phyloP scores from a whole-genome alignment of 2,329 filamentous ascomycete genomes.

The Xylaria sp. region DNA sequence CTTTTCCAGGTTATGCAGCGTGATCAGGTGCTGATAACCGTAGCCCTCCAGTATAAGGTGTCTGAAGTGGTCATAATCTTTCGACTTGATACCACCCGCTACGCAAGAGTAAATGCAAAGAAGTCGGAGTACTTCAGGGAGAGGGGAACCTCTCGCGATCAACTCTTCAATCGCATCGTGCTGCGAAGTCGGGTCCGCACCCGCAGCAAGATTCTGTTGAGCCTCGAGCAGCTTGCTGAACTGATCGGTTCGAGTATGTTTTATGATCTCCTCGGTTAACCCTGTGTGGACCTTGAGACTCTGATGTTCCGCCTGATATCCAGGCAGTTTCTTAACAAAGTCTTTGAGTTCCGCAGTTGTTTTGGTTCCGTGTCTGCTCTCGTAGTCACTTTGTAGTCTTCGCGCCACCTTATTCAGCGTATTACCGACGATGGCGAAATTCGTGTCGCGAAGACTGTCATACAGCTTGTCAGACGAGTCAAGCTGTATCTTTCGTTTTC shows the following conservation, averaged over 20 bases:
- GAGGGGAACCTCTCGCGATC: conserved; percentile 78
- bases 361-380: conserved; percentile 78
- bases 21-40: conserved; percentile 89
- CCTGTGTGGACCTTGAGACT: conserved; percentile 89
- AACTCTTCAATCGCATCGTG: conserved; percentile 90
- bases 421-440: conserved; percentile 90
- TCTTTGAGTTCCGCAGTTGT: conserved; percentile 87
- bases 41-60: conserved; percentile 86
- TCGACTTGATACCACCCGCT: conserved; percentile 78
- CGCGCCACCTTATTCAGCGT: conserved; percentile 86
- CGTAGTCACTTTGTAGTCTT: conserved; percentile 78
- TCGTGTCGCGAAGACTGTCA: conserved; percentile 79
- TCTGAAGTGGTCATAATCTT: conserved; percentile 86
- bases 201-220: conserved; percentile 90
- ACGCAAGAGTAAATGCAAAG: conserved; percentile 90
- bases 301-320: conserved; percentile 88
- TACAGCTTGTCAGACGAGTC: conserved; percentile 89
- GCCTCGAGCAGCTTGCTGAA: conserved; percentile 88
- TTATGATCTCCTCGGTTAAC: conserved; percentile 91
- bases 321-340: conserved; percentile 89
- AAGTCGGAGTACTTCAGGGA: conserved; percentile 76
- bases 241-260: conserved; percentile 80
- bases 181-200: conserved; percentile 80
- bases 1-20: conserved; percentile 81
- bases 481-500: conserved; percentile 82